Percentiles rank a stretch among this genome's conserved stretches.
Evolutionary conservation across 352 stramenopile genomes (phyloP).

Genomic region (Aphanomyces invadans): DNA sequence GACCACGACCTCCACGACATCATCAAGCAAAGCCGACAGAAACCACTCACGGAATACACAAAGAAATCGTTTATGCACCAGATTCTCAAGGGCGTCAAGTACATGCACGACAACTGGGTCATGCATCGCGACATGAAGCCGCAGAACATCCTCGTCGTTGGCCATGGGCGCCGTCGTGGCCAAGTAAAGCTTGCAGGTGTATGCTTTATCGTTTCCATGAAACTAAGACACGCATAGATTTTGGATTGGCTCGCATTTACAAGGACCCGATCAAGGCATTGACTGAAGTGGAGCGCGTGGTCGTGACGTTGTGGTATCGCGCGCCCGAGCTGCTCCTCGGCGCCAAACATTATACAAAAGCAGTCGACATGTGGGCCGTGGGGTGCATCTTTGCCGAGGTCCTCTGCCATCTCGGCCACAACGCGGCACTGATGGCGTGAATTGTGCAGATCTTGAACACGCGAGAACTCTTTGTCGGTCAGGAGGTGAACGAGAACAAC

Average conservation of each 20-base stretch:
- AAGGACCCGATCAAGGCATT: slow-evolving; percentile 84
- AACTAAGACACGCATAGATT: slow-evolving; percentile 38
- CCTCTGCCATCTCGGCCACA: slow-evolving; percentile 19
- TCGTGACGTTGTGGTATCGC: slow-evolving; percentile 96
- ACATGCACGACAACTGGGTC: slow-evolving; percentile 91
- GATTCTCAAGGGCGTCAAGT: slow-evolving; percentile 87
- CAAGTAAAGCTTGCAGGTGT: slow-evolving; percentile 77
- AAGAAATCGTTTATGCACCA: slow-evolving; percentile 90
- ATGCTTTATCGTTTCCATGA: neutral
- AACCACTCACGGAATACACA: slow-evolving; percentile 85
- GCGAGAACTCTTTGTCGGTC: slow-evolving; percentile 79
- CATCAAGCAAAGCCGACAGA: slow-evolving; percentile 82
- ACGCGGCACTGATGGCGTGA: slow-evolving; percentile 3
- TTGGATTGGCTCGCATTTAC: slow-evolving; percentile 82
- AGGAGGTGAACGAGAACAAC: slow-evolving; percentile 82
- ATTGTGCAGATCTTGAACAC: slow-evolving; percentile 61
- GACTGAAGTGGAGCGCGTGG: slow-evolving; percentile 83
- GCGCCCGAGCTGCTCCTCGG: slow-evolving; percentile 92
- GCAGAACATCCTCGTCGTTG: slow-evolving; percentile 89
- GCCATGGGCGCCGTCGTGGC: slow-evolving; percentile 67
- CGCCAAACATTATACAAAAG: slow-evolving; percentile 88
- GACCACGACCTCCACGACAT: slow-evolving; percentile 87
- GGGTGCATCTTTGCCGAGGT: slow-evolving; percentile 94
- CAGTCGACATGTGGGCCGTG: slow-evolving; percentile 95
- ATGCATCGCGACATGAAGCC: slow-evolving; percentile 92